phyloP scores from a whole-genome alignment of 805 yeast genomes.

The Ogataea naganishii region DNA sequence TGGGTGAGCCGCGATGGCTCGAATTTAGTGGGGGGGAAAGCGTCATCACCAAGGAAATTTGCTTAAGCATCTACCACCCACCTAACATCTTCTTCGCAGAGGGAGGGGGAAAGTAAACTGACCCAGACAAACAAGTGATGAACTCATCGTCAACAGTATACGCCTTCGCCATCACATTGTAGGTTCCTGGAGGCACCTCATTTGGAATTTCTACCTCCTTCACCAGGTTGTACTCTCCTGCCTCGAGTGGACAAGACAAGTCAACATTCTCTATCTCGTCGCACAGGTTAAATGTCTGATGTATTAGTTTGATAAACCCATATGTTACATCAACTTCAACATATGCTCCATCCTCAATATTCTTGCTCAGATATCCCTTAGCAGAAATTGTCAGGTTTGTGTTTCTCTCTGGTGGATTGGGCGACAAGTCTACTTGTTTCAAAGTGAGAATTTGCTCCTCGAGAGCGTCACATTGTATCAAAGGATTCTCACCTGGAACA shows the following conservation, averaged over 20 bases:
- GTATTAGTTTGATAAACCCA: conserved; percentile 82
- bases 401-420: conserved; percentile 91
- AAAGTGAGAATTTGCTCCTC: conserved; percentile 59
- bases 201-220: conserved; percentile 79
- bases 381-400: conserved; percentile 73
- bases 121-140: conserved; percentile 77
- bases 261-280: conserved; percentile 80
- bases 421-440: conserved; percentile 50
- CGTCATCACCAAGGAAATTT: no score
- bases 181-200: conserved; percentile 94
- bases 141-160: conserved; percentile 75
- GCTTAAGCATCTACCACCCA: no score
- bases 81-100: no score
- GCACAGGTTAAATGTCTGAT: conserved; percentile 90
- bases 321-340: conserved; percentile 90
- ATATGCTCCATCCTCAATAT: conserved; percentile 77
- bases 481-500: conserved; percentile 87
- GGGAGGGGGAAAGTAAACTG: conserved; percentile 46
- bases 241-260: conserved; percentile 70
- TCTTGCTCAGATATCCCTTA: conserved; percentile 46
- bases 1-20: no score
- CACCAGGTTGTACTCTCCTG: conserved; percentile 57
- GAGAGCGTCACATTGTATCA: conserved; percentile 62
- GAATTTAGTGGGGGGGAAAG: no score
- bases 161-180: conserved; percentile 82